These are phyloP conservation scores for Luzula sylvatica DNA, from an alignment of 176 grass and related monocot species.

Conservation along the genomic window DNA sequence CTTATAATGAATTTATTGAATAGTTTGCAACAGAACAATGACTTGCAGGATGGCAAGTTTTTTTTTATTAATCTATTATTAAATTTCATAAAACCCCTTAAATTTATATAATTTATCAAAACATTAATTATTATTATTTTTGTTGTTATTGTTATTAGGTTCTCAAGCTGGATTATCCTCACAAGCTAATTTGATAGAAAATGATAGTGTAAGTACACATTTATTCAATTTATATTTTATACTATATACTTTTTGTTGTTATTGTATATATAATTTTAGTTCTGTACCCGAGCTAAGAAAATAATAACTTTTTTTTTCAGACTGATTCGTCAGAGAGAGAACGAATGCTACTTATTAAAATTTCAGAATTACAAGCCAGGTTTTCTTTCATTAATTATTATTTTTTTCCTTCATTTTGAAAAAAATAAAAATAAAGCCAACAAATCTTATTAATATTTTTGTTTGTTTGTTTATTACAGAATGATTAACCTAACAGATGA, in stretches of 20 bases:
- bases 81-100: background rate
- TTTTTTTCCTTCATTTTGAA: background rate
- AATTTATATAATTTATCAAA: conserved; percentile 4
- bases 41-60: conserved; percentile 55
- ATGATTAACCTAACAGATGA: conserved; percentile 88
- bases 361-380: conserved; percentile 89
- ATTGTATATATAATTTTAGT: background rate
- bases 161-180: conserved; percentile 41
- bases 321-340: conserved; percentile 73
- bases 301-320: conserved; percentile 32
- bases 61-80: conserved; percentile 10
- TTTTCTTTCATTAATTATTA: conserved; percentile 4
- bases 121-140: too few relatives aligned
- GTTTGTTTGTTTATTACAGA: conserved; percentile 25
- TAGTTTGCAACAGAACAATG: conserved; percentile 82
- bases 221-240: background rate
- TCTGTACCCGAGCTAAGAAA: background rate
- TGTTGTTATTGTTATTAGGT: conserved; percentile 39
- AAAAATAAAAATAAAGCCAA: too few relatives aligned
- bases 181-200: conserved; percentile 27
- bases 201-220: conserved; percentile 34
- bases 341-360: conserved; percentile 66
- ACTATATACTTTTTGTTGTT: background rate
- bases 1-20: conserved; percentile 73
- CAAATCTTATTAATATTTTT: too few relatives aligned